phyloP scores from a whole-genome alignment of 2,329 filamentous ascomycete species.

The Aspergillus awamori region DNA sequence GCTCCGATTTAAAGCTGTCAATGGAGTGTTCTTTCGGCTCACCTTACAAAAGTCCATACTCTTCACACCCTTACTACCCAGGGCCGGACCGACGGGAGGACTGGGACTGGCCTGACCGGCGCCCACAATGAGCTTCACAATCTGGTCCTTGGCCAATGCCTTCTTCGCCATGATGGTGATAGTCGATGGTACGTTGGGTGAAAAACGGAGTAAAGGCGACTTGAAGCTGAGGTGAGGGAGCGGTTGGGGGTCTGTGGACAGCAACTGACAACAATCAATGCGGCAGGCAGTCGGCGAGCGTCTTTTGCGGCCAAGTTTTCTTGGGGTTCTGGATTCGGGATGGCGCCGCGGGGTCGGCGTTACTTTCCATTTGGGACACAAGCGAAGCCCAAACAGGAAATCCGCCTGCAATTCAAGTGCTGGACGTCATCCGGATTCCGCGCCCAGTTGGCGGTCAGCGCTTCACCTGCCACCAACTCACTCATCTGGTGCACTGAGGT shows the following conservation, averaged over 20 bases:
- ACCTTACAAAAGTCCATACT: slow-evolving; percentile 99
- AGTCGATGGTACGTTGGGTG: neutral
- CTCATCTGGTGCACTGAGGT: no score
- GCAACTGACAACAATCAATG: neutral
- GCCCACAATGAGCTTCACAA: slow-evolving; percentile 97
- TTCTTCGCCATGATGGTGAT: slow-evolving; percentile 54
- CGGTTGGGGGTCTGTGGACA: neutral
- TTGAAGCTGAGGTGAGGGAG: neutral
- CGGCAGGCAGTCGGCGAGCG: neutral
- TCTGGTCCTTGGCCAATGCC: slow-evolving; percentile 63
- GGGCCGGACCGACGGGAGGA: slow-evolving; percentile 91
- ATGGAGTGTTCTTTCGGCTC: slow-evolving; percentile 20
- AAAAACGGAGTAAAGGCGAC: neutral
- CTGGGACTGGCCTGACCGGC: slow-evolving; percentile 93
- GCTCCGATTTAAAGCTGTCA: neutral
- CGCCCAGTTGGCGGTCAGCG: neutral
- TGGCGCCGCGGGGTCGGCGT: slow-evolving; percentile 20
- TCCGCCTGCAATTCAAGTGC: neutral
- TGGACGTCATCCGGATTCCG: slow-evolving; percentile 23
- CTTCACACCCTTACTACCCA: slow-evolving; percentile 97
- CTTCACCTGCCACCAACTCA: neutral
- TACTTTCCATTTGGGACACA: slow-evolving; percentile 18
- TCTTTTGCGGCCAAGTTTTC: slow-evolving; percentile 22
- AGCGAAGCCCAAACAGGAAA: slow-evolving; percentile 9
- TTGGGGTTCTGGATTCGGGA: slow-evolving; percentile 16